Evolutionary conservation across 345 rosid genomes (phyloP).

Genomic region (Citrus maxima): DNA sequence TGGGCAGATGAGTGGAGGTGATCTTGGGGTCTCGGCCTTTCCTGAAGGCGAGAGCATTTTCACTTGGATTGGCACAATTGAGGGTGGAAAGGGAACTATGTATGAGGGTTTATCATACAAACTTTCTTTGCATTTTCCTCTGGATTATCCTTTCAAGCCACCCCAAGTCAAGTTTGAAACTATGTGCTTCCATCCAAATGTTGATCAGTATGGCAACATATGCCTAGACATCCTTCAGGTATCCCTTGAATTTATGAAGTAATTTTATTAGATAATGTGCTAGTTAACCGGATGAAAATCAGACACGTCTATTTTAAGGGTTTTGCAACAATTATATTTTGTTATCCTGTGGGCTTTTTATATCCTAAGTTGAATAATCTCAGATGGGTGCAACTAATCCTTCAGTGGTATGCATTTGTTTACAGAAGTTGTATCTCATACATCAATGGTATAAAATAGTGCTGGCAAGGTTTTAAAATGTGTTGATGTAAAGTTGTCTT

Average conservation of each 20-base stretch:
- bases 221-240: slow-evolving; percentile 82
- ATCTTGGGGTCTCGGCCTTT: slow-evolving; percentile 62
- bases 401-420: neutral
- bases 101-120: slow-evolving; percentile 66
- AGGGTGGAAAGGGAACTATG: slow-evolving; percentile 56
- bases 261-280: neutral
- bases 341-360: neutral
- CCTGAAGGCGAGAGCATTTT: slow-evolving; percentile 70
- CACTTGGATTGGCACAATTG: slow-evolving; percentile 61
- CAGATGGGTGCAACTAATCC: neutral
- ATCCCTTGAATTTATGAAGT: neutral
- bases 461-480: neutral
- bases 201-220: slow-evolving; percentile 60
- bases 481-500: neutral
- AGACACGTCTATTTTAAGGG: neutral
- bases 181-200: slow-evolving; percentile 69
- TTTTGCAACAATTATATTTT: neutral
- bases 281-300: neutral
- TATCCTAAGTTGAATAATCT: neutral
- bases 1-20: slow-evolving; percentile 59
- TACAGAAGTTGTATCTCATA: neutral
- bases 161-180: slow-evolving; percentile 69
- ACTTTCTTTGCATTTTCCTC: slow-evolving; percentile 54
- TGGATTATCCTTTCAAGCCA: slow-evolving; percentile 68
- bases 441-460: neutral